Percentiles rank a stretch among this genome's conserved stretches.
Evolutionary conservation across 352 stramenopile species (phyloP).

Genomic region (Pythium utonaiense): DNA sequence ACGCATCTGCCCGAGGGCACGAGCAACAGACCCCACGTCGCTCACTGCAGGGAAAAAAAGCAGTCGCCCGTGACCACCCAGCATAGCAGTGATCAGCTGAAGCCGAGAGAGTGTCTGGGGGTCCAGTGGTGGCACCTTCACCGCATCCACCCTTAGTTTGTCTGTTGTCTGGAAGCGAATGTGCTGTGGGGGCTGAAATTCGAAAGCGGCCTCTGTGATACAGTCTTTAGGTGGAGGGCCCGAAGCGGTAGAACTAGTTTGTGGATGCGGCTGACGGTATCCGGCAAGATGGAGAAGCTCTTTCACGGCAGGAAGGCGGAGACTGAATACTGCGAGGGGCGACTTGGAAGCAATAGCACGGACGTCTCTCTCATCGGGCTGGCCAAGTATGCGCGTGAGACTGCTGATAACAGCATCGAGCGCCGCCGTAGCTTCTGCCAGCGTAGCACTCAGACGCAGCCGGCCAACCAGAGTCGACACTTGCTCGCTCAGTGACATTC

Average conservation of each 20-base stretch:
- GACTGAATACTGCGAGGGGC: slow-evolving; percentile 23
- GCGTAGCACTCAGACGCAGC: slow-evolving; percentile 30
- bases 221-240: slow-evolving; percentile 1
- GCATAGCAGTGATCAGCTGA: slow-evolving; percentile 35
- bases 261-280: slow-evolving; percentile 16
- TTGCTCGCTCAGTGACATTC: slow-evolving; percentile 38
- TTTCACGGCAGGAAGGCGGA: slow-evolving; percentile 25
- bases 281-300: slow-evolving; percentile 37
- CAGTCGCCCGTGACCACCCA: slow-evolving; percentile 42
- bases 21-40: slow-evolving; percentile 49
- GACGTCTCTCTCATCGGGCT: slow-evolving; percentile 34
- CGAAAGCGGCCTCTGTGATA: slow-evolving; percentile 13
- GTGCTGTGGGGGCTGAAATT: slow-evolving; percentile 30
- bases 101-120: slow-evolving; percentile 27
- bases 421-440: slow-evolving; percentile 13
- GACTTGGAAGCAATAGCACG: slow-evolving; percentile 30
- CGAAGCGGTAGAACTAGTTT: no score
- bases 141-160: not conserved
- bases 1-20: slow-evolving; percentile 26
- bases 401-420: slow-evolving; percentile 32
- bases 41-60: slow-evolving; percentile 39
- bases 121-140: slow-evolving; percentile 20
- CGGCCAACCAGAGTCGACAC: slow-evolving; percentile 37
- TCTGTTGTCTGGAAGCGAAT: slow-evolving; percentile 40
- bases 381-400: slow-evolving; percentile 34